Conservation (phyloP, 139 green algal species). For the Chlamydomonas schloesseri region DNA sequence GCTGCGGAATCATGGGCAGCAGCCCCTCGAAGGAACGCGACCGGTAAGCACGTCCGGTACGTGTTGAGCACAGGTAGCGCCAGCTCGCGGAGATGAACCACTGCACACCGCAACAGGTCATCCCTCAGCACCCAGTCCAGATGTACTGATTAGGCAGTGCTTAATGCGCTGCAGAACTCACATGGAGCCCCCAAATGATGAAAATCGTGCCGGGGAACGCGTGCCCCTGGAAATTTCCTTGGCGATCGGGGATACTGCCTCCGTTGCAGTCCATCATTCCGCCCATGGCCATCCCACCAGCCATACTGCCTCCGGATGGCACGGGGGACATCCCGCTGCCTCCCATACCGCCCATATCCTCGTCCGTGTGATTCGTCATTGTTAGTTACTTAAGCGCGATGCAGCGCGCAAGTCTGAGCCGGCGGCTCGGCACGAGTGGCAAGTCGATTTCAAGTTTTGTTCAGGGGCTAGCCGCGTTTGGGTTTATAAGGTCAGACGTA, state of each 20-base stretch:
- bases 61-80: neutral
- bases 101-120: neutral
- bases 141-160: too few species aligned
- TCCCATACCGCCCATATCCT: neutral
- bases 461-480: too few species aligned
- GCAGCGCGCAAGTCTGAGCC: too few species aligned
- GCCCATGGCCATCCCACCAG: neutral
- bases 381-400: too few species aligned
- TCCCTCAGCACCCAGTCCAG: too few species aligned
- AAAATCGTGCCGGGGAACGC: constrained; percentile 24
- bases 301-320: neutral
- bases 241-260: neutral
- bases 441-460: neutral
- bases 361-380: neutral
- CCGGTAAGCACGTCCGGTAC: neutral
- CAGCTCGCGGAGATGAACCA: constrained; percentile 35
- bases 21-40: constrained; percentile 5
- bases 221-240: constrained; percentile 36
- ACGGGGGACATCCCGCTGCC: neutral
- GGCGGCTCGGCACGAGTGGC: too few species aligned
- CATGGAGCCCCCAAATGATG: constrained; percentile 24
- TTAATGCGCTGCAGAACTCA: neutral
- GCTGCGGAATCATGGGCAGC: constrained; percentile 20
- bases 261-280: constrained; percentile 23
- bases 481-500: too few species aligned